Conservation (phyloP, 768 basidiomycete species). For the Tulasnella sp. region DNA sequence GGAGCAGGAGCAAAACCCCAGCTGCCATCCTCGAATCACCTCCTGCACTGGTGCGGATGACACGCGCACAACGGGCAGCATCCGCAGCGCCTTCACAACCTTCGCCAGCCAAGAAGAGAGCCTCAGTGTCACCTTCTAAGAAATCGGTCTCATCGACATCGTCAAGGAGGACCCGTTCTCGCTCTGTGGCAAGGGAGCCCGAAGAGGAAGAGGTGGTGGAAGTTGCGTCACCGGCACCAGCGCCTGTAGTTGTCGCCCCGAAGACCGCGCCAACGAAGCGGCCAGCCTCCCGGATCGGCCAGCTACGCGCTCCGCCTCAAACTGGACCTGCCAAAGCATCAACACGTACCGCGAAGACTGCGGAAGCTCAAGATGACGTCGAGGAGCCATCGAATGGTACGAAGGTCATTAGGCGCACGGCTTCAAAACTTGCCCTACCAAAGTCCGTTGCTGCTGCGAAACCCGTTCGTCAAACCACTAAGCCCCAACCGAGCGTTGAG, state of each 20-base stretch:
- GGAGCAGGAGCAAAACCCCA: neutral
- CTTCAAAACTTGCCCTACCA: neutral
- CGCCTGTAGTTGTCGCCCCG: neutral
- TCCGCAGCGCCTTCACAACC: neutral
- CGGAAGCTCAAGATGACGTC: neutral
- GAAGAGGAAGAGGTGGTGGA: neutral
- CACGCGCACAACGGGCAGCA: neutral
- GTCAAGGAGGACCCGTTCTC: neutral
- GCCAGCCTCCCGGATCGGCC: neutral
- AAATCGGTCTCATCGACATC: no score
- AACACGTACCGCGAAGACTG: neutral
- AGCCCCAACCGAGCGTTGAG: no score
- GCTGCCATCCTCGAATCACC: neutral
- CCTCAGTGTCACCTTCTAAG: no score
- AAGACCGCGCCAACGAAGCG: neutral
- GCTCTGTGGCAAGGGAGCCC: neutral
- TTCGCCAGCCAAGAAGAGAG: neutral
- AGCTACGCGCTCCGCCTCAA: neutral
- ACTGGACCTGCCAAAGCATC: neutral
- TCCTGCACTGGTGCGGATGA: neutral
- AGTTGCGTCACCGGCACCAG: neutral
- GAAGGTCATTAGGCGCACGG: neutral
- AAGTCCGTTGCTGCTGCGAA: no score
- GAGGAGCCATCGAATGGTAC: neutral
- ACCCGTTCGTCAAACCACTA: no score